Base-by-base conservation (phyloP, 2,329 filamentous ascomycete genomes). In the Penicillium italicum region DNA sequence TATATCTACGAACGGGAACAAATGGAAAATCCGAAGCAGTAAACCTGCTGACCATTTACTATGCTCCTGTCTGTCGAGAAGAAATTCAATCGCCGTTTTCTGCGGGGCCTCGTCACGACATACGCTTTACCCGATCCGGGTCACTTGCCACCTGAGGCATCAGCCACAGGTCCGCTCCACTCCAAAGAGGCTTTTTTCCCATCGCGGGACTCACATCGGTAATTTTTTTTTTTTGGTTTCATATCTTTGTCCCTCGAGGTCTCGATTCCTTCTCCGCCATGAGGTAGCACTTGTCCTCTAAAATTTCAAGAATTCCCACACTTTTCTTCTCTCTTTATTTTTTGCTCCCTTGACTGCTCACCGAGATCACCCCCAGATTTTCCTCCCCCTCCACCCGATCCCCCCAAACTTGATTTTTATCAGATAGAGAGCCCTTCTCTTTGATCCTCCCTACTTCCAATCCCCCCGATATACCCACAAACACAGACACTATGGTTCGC, bases 401-500 rank as follows among this genome's bases (percentile, higher is more conserved):
- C 62, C 62, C 64, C 59, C 44, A 34, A 53, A 37, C 22, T 22
- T 42, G 59, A 56, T 45, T 55, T 67, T 59, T 57, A 66, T 65
- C 60, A 56, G 47, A 55, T 37, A 50, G 22, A 50, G 33, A 64
- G 60, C 58, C 59, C 51, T 60, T 47, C 30, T 61, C 41, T 53
- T 59, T 44, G 56, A 62, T 26, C 54, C 41, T 50, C 58, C 53
- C 44, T 53, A 53, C 54, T 46, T 50, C 38, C 40, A 57, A 61
- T 43, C 30, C 53, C 36, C 44, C 44, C 47, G 34, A 28, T 58
- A 45, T 33, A 47, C 50, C 42, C 52, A 47, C 56, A 50, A 36
- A 57, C 20, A 50, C 57, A 50, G 53, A 59, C 59, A 72, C 48
- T 2, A 96, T 97, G 91, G 92, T 97, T 65, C 88, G 92, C 74